phyloP scores from a whole-genome alignment of 306 rosid species.

The Fragaria ananassa region DNA sequence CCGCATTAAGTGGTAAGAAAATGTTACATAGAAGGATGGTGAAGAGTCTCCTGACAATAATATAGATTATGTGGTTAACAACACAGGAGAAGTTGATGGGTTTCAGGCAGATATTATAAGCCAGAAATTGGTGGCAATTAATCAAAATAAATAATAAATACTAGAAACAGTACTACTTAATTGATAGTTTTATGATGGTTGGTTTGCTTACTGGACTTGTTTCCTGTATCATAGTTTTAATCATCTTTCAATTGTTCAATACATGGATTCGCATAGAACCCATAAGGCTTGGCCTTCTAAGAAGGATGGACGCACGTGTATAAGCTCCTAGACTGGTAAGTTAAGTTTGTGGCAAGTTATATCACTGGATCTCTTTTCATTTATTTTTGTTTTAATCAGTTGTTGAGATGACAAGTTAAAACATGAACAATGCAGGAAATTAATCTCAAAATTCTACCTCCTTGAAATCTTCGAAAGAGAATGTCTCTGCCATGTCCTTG shows the following conservation, averaged over 20 bases:
- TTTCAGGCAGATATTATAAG: background rate
- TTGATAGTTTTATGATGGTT: background rate
- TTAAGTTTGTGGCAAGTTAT: background rate
- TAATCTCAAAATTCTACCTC: slow-evolving; percentile 50
- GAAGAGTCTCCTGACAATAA: slow-evolving; percentile 1
- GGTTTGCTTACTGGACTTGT: background rate
- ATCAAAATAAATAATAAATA: background rate
- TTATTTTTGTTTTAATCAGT: background rate
- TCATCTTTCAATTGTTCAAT: background rate
- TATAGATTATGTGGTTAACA: background rate
- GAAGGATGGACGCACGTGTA: background rate
- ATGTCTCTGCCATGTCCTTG: slow-evolving; percentile 59
- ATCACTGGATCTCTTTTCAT: background rate
- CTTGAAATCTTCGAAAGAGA: slow-evolving; percentile 67
- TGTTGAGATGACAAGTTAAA: background rate
- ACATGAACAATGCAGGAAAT: slow-evolving; percentile 1
- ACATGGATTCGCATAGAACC: background rate
- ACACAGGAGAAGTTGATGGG: slow-evolving; percentile 6
- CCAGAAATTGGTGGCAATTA: background rate
- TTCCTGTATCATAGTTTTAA: background rate
- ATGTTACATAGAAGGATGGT: background rate
- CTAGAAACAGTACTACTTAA: background rate
- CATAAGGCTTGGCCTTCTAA: background rate
- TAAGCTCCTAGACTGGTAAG: background rate
- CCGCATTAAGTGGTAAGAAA: background rate